phyloP scores from a whole-genome alignment of 2,329 filamentous ascomycete species.

The Penicillium sp. region DNA sequence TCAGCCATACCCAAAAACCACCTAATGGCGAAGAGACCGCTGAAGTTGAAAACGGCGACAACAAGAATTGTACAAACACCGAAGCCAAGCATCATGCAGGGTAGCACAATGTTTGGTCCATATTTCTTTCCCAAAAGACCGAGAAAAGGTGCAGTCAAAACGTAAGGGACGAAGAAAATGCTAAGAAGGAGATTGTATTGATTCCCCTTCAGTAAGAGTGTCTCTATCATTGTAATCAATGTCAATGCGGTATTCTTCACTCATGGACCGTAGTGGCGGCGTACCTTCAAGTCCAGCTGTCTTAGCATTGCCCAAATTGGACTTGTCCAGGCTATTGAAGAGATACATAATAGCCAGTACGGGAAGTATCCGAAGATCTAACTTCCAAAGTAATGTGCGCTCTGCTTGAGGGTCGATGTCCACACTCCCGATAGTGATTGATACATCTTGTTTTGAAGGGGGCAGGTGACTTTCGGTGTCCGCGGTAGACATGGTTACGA shows the following conservation, averaged over 20 bases:
- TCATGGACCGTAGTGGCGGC: background rate
- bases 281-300: constrained; percentile 24
- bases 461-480: background rate
- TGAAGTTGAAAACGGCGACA: constrained; percentile 24
- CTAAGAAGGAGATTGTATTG: constrained; percentile 29
- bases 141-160: constrained; percentile 27
- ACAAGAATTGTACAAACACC: constrained; percentile 24
- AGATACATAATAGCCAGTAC: constrained; percentile 56
- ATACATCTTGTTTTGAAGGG: constrained; percentile 12
- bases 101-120: constrained; percentile 26
- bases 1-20: constrained; percentile 31
- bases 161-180: constrained; percentile 30
- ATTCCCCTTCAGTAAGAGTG: constrained; percentile 22
- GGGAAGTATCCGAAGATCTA: constrained; percentile 47
- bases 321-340: constrained; percentile 48
- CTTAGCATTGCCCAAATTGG: constrained; percentile 36
- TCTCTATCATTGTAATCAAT: constrained; percentile 10
- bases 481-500: background rate
- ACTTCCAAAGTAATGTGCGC: constrained; percentile 50
- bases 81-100: constrained; percentile 29
- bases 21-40: constrained; percentile 25
- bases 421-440: constrained; percentile 16
- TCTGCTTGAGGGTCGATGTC: constrained; percentile 41
- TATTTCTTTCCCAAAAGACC: constrained; percentile 29
- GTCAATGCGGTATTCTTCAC: background rate